Base-by-base conservation (phyloP, 2,329 filamentous ascomycete genomes). In the Tympanopsis confertula region DNA sequence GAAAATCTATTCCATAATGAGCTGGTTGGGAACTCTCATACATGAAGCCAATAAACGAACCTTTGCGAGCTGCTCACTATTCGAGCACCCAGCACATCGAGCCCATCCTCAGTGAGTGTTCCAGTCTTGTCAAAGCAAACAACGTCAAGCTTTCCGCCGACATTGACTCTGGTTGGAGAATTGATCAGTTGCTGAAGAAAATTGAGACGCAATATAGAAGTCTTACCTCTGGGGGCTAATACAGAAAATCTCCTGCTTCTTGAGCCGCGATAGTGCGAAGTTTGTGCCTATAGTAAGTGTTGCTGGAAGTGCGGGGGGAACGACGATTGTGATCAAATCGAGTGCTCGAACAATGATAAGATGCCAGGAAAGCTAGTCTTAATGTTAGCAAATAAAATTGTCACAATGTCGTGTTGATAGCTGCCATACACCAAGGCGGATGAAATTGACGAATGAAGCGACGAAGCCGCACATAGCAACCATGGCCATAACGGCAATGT, bases 51-150 rank as follows among this genome's bases (percentile, higher is more conserved):
- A 13, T n/a, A n/a, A n/a, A 10, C 30, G 17, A 18, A 33, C 30
- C 30, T 33, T 17, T 12, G 7, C 7, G 10, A 10, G 7, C 70
- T 66, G 39, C 82, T 76, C 7, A 86, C 86, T 5, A 91, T 77
- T 22, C 86, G 78, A 15, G 94, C 78, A 12, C 91, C 91, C 12
- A 98, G 69, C 14, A 98, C 86, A 55, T 98, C 93, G 30, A 98
- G 63, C 0, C 91, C 91, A 56, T 98, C 91, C 58, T 96, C 91
- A 0, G 91, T 98, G 38, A 98, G 65, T 0, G 91, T 98, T n/a
- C 91, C 91, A 1, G 91, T 98, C 62, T 98, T 98, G 62, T 98
- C 91, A 46, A 98, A 98, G 58, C 89, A 95, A 62, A 98, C 84
- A 10, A 96, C 76, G 53, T 98, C 91, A 3, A 98, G 65, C 58